phyloP scores from a whole-genome alignment of 805 yeast species.

The Yueomyces sp. region DNA sequence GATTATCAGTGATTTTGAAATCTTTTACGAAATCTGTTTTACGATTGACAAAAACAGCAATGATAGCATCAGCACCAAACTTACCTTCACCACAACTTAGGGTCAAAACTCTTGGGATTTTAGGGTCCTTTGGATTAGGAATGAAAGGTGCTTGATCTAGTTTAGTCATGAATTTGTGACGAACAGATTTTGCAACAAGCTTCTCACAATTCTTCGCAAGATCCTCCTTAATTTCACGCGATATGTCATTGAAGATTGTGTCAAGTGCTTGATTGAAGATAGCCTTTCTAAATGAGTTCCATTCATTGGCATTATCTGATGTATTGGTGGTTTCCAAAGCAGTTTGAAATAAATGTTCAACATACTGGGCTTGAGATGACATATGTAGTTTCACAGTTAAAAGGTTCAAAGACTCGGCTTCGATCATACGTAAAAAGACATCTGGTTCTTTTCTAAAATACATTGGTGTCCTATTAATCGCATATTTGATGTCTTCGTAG shows the following conservation, averaged over 20 bases:
- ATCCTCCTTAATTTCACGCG: constrained; percentile 71
- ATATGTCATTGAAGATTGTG: constrained; percentile 50
- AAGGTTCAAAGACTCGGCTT: constrained; percentile 74
- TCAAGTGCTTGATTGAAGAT: constrained; percentile 57
- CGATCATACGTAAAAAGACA: constrained; percentile 73
- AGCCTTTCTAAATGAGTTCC: constrained; percentile 67
- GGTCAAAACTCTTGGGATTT: constrained; percentile 73
- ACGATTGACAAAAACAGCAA: constrained; percentile 68
- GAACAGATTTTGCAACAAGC: constrained; percentile 51
- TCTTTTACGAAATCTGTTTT: constrained; percentile 67
- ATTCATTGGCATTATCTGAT: constrained; percentile 57
- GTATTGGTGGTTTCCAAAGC: constrained; percentile 66
- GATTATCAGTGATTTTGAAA: constrained; percentile 64
- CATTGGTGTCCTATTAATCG: constrained; percentile 64
- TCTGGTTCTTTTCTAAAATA: constrained; percentile 70
- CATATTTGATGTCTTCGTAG: constrained; percentile 84
- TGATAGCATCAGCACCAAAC: constrained; percentile 67
- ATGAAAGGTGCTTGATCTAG: constrained; percentile 90
- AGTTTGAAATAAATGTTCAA: constrained; percentile 35
- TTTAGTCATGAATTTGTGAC: constrained; percentile 53
- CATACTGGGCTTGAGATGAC: constrained; percentile 25
- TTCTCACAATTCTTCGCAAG: constrained; percentile 66
- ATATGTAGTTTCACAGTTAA: constrained; percentile 48
- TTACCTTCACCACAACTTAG: constrained; percentile 81
- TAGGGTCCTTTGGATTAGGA: constrained; percentile 71